Conservation (phyloP, 192 early-diverging fungal genomes). For the Backusella luteola region DNA sequence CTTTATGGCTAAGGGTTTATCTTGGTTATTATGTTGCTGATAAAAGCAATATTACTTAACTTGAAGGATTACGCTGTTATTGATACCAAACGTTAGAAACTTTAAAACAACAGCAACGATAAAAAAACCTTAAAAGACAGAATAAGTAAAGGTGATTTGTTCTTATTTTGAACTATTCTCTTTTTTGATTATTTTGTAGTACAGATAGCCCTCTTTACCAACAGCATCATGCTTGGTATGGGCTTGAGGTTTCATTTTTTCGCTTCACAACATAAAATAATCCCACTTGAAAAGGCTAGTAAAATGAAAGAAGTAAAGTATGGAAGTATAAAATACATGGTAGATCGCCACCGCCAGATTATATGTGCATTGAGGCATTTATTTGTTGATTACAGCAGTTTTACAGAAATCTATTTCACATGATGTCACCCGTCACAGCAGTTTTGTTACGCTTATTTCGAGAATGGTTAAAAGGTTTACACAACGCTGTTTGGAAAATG, state of each 20-base stretch:
- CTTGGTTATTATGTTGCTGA: neutral
- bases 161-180: neutral
- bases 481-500: neutral
- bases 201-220: neutral
- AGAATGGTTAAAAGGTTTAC: neutral
- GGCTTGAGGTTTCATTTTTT: neutral
- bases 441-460: neutral
- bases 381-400: neutral
- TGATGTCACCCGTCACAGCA: neutral
- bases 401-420: neutral
- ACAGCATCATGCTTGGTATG: neutral
- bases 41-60: neutral
- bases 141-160: neutral
- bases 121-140: neutral
- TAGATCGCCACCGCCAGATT: neutral
- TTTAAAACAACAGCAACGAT: neutral
- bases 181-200: neutral
- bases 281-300: neutral
- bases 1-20: neutral
- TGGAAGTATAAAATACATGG: neutral
- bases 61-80: neutral
- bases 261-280: neutral
- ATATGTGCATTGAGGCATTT: neutral
- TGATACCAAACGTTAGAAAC: neutral
- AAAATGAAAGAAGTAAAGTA: neutral